Percentiles rank a stretch among this genome's conserved stretches.
phyloP scores from a whole-genome alignment of 768 basidiomycete species.

The Royoungia palumana region DNA sequence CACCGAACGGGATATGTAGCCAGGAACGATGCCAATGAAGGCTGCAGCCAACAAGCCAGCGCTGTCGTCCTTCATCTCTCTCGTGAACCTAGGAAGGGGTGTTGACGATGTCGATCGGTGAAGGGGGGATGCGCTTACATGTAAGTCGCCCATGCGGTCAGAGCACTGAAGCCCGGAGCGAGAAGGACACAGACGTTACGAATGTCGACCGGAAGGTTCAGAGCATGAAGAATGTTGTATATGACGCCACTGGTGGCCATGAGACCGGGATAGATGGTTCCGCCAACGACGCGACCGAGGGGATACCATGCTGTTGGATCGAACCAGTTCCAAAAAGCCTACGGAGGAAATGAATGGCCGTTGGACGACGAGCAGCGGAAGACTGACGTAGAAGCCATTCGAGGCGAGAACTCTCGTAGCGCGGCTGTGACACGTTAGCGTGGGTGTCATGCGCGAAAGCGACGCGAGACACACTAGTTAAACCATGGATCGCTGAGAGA shows the following conservation, averaged over 20 bases:
- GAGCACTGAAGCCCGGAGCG: conserved; percentile 93
- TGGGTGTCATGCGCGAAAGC: neutral
- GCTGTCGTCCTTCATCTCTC: conserved; percentile 92
- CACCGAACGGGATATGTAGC: conserved; percentile 98
- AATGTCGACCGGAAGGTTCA: conserved; percentile 96
- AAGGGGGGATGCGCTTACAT: conserved; percentile 53
- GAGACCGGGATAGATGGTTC: conserved; percentile 96
- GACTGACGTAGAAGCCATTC: conserved; percentile 90
- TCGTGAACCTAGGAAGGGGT: conserved; percentile 72
- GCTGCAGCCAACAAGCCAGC: conserved; percentile 97
- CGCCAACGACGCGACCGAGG: conserved; percentile 95
- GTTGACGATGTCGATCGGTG: neutral
- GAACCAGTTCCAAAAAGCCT: conserved; percentile 99
- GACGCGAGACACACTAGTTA: conserved; percentile 74
- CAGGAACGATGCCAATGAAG: conserved; percentile 97
- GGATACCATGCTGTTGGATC: conserved; percentile 99
- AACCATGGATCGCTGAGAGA: conserved; percentile 90
- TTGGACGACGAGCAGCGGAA: neutral
- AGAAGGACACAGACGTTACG: conserved; percentile 95
- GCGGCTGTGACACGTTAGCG: conserved; percentile 51
- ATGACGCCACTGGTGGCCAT: conserved; percentile 99
- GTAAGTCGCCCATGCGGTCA: conserved; percentile 96
- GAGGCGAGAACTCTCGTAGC: conserved; percentile 89
- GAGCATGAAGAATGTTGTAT: conserved; percentile 81
- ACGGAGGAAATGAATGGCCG: conserved; percentile 4